phyloP scores from a whole-genome alignment of 2,329 filamentous ascomycete genomes.

The Fusarium buxicola region DNA sequence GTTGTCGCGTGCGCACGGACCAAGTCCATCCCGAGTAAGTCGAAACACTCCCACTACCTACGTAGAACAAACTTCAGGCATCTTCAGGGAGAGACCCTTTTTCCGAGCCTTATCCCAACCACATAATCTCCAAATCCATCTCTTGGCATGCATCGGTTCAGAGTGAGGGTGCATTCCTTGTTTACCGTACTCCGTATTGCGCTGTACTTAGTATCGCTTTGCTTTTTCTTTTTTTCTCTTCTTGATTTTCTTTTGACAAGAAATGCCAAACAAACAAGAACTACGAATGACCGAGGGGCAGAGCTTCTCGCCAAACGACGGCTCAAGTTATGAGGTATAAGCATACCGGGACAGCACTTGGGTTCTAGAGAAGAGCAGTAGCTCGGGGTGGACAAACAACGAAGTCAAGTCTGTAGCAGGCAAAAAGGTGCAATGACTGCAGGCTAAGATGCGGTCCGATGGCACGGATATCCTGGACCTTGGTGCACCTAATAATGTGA shows the following conservation, averaged over 20 bases:
- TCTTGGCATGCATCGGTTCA: constrained; percentile 7
- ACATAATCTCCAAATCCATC: background rate
- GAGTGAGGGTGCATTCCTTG: background rate
- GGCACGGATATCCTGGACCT: constrained; percentile 29
- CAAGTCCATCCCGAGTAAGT: constrained; percentile 18
- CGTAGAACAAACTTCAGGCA: constrained; percentile 29
- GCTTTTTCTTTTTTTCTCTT: too few species aligned
- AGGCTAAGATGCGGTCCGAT: constrained; percentile 21
- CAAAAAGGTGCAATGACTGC: constrained; percentile 23
- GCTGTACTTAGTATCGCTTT: too few species aligned
- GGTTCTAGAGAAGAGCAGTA: constrained; percentile 29
- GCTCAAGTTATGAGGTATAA: background rate
- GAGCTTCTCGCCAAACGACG: too few species aligned
- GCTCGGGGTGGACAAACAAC: constrained; percentile 18
- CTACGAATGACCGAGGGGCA: too few species aligned
- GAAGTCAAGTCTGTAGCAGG: constrained; percentile 12
- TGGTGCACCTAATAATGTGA: constrained; percentile 19
- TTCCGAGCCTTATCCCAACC: constrained; percentile 7
- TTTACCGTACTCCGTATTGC: background rate
- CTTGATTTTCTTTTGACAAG: too few species aligned
- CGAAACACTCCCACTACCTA: constrained; percentile 18
- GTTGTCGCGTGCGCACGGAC: constrained; percentile 42
- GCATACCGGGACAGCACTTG: too few species aligned
- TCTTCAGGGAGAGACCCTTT: constrained; percentile 9
- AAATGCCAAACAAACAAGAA: too few species aligned